A percentile compares a stretch with the other conserved stretches of the same genome.
phyloP scores from a whole-genome alignment of 2,329 filamentous ascomycete genomes.

The Stemphylium lycopersici region DNA sequence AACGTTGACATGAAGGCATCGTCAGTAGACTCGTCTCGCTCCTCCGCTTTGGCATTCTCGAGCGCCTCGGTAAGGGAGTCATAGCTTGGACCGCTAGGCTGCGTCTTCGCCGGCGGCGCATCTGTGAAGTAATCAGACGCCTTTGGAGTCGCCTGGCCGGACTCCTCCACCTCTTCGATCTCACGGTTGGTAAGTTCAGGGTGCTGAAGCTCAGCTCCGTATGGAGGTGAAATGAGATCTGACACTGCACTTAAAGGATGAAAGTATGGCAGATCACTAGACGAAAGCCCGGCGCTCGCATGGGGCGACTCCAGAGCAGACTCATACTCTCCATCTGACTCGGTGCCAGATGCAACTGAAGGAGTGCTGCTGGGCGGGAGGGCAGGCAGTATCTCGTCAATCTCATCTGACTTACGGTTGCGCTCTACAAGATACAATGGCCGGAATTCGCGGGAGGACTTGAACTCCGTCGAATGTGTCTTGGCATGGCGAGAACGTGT shows the following conservation, averaged over 20 bases:
- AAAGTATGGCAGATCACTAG: slow-evolving; percentile 28
- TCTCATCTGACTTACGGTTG: slow-evolving; percentile 46
- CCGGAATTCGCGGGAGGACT: slow-evolving; percentile 69
- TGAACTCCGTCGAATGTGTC: slow-evolving; percentile 60
- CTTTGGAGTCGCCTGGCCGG: slow-evolving; percentile 72
- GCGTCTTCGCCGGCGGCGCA: slow-evolving; percentile 1
- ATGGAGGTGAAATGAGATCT: slow-evolving; percentile 25
- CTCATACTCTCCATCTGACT: slow-evolving; percentile 54
- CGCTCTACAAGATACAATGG: slow-evolving; percentile 83
- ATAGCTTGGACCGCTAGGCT: slow-evolving; percentile 21
- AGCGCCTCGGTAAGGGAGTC: slow-evolving; percentile 35
- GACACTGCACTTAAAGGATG: slow-evolving; percentile 26
- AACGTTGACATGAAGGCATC: slow-evolving; percentile 13
- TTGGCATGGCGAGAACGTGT: slow-evolving; percentile 53
- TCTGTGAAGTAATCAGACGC: slow-evolving; percentile 57
- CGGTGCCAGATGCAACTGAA: slow-evolving; percentile 44
- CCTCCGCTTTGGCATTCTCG: slow-evolving; percentile 23
- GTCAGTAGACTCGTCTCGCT: slow-evolving; percentile 18
- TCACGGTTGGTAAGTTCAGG: slow-evolving; percentile 37
- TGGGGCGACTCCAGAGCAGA: slow-evolving; percentile 52
- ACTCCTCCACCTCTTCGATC: slow-evolving; percentile 60
- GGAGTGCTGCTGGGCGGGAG: slow-evolving; percentile 57
- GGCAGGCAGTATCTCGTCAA: slow-evolving; percentile 56
- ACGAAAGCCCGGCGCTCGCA: slow-evolving; percentile 26
- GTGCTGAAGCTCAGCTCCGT: slow-evolving; percentile 24